These are phyloP conservation scores for Batkoa obscura DNA, from an alignment of 371 early-diverging fungal genomes.

Conservation along the genomic window DNA sequence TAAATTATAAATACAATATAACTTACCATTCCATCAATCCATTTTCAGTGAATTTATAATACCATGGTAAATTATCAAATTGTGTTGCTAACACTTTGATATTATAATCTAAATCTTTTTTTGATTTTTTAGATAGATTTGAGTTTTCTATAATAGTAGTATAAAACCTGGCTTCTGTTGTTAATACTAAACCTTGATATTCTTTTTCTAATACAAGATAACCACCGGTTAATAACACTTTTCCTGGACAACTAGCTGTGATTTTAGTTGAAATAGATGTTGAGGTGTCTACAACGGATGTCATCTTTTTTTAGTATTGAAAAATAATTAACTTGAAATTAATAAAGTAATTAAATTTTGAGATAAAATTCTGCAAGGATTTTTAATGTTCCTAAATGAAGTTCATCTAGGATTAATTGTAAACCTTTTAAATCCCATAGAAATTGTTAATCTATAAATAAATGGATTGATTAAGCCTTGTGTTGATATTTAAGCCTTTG, in stretches of 20 bases:
- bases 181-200: slow-evolving; percentile 66
- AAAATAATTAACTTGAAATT: too few relatives aligned
- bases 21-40: not conserved
- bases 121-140: slow-evolving; percentile 7
- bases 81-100: slow-evolving; percentile 46
- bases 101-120: slow-evolving; percentile 5
- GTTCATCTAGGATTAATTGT: too few relatives aligned
- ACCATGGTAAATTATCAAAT: slow-evolving; percentile 43
- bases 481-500: too few relatives aligned
- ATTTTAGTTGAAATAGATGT: too few relatives aligned
- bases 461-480: too few relatives aligned
- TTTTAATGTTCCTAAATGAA: too few relatives aligned
- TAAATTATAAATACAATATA: not conserved
- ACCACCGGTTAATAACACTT: slow-evolving; percentile 86
- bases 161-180: slow-evolving; percentile 67
- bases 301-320: too few relatives aligned
- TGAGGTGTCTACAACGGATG: too few relatives aligned
- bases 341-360: too few relatives aligned
- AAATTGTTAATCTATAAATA: too few relatives aligned
- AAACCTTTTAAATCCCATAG: too few relatives aligned
- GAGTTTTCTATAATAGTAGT: slow-evolving; percentile 20
- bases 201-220: slow-evolving; percentile 76
- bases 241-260: slow-evolving; percentile 25
- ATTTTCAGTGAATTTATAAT: slow-evolving; percentile 14
- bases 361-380: too few relatives aligned